phyloP scores from a whole-genome alignment of 495 filamentous ascomycete species.

The Amniculicola lignicola region DNA sequence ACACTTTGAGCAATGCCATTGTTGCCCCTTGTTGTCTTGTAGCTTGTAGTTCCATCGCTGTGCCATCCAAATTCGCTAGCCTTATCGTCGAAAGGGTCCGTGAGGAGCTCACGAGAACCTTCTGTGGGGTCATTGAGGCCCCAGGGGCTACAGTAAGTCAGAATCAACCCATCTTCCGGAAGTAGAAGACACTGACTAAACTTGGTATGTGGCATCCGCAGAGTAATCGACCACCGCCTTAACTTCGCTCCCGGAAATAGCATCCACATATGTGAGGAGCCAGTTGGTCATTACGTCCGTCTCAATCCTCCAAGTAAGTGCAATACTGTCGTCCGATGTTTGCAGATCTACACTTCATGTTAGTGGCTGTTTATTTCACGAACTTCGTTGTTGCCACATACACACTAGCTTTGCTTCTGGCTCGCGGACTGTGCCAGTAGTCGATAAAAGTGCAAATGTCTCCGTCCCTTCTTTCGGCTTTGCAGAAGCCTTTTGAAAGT shows the following conservation, averaged over 20 bases:
- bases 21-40: conserved; percentile 49
- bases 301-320: conserved; percentile 50
- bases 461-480: conserved; percentile 36
- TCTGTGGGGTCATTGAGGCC: conserved; percentile 50
- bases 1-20: conserved; percentile 49
- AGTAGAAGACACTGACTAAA: conserved; percentile 25
- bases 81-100: conserved; percentile 41
- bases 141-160: conserved; percentile 38
- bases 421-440: conserved; percentile 43
- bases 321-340: conserved; percentile 43
- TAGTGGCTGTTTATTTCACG: too few relatives aligned
- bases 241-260: conserved; percentile 42
- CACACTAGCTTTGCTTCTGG: conserved; percentile 48
- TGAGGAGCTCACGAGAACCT: conserved; percentile 39
- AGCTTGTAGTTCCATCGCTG: conserved; percentile 40
- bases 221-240: conserved; percentile 49
- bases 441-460: conserved; percentile 42
- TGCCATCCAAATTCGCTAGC: conserved; percentile 49
- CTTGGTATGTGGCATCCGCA: conserved; percentile 48
- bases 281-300: conserved; percentile 51
- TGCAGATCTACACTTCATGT: too few relatives aligned
- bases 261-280: conserved; percentile 52
- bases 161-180: not conserved
- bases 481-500: conserved; percentile 38
- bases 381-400: too few relatives aligned